Evolutionary conservation across 2,329 filamentous ascomycete species (phyloP), one percentile per base, ranked within the genome.

Genomic region (Calonectria pseudoturangicola): DNA sequence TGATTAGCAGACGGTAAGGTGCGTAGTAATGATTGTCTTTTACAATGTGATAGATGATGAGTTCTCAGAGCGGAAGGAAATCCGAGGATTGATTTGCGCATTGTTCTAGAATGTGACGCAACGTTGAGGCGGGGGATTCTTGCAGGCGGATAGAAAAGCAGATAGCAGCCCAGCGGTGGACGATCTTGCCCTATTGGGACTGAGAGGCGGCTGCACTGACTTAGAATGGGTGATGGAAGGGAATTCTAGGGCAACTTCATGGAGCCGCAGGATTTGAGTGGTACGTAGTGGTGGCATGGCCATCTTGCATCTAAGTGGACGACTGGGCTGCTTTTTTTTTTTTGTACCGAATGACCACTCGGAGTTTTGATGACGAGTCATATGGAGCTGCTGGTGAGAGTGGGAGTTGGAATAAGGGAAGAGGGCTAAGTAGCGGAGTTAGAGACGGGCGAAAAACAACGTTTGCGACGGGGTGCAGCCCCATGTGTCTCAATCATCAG

Each of bases 21-120:
- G 33, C 51, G 51, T 33, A 56, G 16, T n/a, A 21, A 16, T 25
- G 36, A 62, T 41, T 62, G 39, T 16, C 25, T 28, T 47, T 25
- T 33, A 47, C 58, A 54, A 56, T 70, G 27, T 70, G 36, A 63
- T 63, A 43, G 45, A 68, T 50, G 51, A 68, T 62, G 66, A 15
- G 16, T 69, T 54, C 47, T 33, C n/a, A 47, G 43, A 70, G 50
- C 54, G 48, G 47, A n/a, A 41, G n/a, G 27, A 28, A 16, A 15
- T n/a, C 48, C 56, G 39, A 28, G 45, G 5, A 33, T 39, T 66
- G 71, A 74, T 63, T 69, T 45, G 67, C 27, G 27, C 67, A 67
- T 60, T 73, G 66, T 77, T 78, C 73, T 73, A 75, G 72, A 78
- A 76, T 66, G 72, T 30, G 45, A 60, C 43, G 66, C 63, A 50